phyloP scores from a whole-genome alignment of 768 basidiomycete species.

The Suillus placidus region DNA sequence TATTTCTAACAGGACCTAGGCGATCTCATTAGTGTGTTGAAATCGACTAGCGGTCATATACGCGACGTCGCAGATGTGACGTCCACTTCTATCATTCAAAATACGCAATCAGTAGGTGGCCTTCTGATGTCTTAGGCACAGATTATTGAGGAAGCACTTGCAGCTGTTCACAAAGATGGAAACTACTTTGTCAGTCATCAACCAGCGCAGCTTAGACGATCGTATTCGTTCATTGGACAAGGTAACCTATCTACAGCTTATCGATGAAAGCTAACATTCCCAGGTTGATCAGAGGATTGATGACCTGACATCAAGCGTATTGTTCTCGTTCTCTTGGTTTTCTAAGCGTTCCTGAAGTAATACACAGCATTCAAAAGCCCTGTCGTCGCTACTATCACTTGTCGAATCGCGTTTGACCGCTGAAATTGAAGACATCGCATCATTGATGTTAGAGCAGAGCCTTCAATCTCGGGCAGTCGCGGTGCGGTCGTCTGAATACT shows the following conservation, averaged over 20 bases:
- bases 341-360: constrained; percentile 8
- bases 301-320: constrained; percentile 25
- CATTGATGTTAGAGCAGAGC: neutral
- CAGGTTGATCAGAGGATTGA: constrained; percentile 32
- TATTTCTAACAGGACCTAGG: constrained; percentile 31
- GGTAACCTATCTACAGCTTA: constrained; percentile 18
- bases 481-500: constrained; percentile 20
- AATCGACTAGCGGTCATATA: constrained; percentile 22
- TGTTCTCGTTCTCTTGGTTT: constrained; percentile 9
- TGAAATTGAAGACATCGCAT: neutral
- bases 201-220: constrained; percentile 22
- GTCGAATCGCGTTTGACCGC: neutral
- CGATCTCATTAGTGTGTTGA: constrained; percentile 23
- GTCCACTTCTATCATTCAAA: constrained; percentile 15
- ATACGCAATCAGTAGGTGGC: constrained; percentile 24
- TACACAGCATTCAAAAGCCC: constrained; percentile 31
- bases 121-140: neutral
- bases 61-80: constrained; percentile 26
- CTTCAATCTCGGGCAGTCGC: constrained; percentile 9
- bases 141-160: constrained; percentile 12
- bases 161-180: constrained; percentile 29
- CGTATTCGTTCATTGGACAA: constrained; percentile 25
- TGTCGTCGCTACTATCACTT: constrained; percentile 17
- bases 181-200: constrained; percentile 23
- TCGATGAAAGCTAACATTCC: constrained; percentile 15